Base-by-base conservation (phyloP, 768 basidiomycete species). In the Serendipita indica region DNA sequence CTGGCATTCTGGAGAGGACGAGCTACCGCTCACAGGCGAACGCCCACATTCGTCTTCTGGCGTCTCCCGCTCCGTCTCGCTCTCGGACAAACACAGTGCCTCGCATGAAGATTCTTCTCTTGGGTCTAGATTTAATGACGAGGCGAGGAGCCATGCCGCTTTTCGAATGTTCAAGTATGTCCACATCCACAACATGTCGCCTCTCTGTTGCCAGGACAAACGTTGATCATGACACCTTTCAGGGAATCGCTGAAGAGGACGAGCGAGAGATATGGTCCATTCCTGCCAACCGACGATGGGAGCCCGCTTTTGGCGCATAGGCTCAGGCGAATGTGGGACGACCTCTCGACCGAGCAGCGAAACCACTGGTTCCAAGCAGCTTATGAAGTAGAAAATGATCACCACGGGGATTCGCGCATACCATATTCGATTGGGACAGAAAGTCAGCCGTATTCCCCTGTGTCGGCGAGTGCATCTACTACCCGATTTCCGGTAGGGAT, bases 111-210 rank as follows among this genome's bases (percentile, higher is more conserved):
- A 10, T 16, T 54, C 49, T 12, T 16, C 32, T 3, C 7, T 10
- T 30, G 30, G n/a, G 16, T 28, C 25, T 16, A 54, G 30, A 30
- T n/a, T 33, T 28, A n/a, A 20, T 7, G 32, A 54, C 12, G 32
- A 54, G 7, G 22, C 49, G 4, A 10, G 22, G 3, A n/a, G n/a
- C n/a, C 25, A 54, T 33, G 49, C 49, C 4, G 49, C 49, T 28
- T 54, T 25, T 27, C 49, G 49, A 10, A 16, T 54, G 22, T 54
- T 54, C 49, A 54, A 54, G 49, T 54, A 30, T 12, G 49, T 27
- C 32, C 49, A 12, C 49, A 7, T 28, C 49, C 10, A n/a, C 22
- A 22, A 7, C 41, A 43, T 43, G 5, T 54, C 32, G 22, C 30
- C 49, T 20, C 49, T 27, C 49, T 27, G 22, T 28, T 54, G 10